A percentile compares a stretch with the other conserved stretches of the same genome.
These are phyloP conservation scores for Xylaria sp. DNA, from an alignment of 2,329 filamentous ascomycete species.

Conservation along the genomic window DNA sequence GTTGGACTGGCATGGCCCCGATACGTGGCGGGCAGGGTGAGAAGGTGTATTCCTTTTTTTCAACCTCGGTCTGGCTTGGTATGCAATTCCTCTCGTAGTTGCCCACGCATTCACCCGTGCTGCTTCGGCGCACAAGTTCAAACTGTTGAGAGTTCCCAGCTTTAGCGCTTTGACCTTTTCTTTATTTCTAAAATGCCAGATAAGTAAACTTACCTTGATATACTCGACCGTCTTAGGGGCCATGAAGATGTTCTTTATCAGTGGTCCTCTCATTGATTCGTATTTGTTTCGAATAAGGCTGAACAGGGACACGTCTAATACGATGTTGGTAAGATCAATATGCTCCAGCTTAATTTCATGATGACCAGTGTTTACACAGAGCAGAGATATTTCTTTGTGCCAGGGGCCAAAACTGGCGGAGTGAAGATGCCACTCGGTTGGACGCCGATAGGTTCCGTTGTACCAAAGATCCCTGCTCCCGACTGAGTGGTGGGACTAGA, in stretches of 20 bases:
- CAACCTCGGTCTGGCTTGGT: constrained; percentile 31
- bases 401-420: constrained; percentile 16
- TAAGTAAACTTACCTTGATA: constrained; percentile 23
- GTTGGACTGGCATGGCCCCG: constrained; percentile 32
- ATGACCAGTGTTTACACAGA: constrained; percentile 38
- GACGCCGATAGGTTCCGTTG: neutral
- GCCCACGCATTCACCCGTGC: constrained; percentile 36
- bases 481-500: neutral
- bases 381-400: constrained; percentile 35
- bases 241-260: constrained; percentile 25
- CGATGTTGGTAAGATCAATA: constrained; percentile 35
- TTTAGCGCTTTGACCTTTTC: neutral
- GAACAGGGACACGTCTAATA: constrained; percentile 26
- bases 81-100: constrained; percentile 36
- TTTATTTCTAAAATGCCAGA: neutral
- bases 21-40: constrained; percentile 36
- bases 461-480: neutral
- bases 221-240: constrained; percentile 38
- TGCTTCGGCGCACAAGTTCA: constrained; percentile 32
- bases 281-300: constrained; percentile 29
- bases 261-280: constrained; percentile 11
- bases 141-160: constrained; percentile 17
- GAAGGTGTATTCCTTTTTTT: constrained; percentile 32
- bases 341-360: constrained; percentile 29
- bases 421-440: neutral